Conservation (phyloP, 2,329 filamentous ascomycete species). For the Cladosporium oxysporum region DNA sequence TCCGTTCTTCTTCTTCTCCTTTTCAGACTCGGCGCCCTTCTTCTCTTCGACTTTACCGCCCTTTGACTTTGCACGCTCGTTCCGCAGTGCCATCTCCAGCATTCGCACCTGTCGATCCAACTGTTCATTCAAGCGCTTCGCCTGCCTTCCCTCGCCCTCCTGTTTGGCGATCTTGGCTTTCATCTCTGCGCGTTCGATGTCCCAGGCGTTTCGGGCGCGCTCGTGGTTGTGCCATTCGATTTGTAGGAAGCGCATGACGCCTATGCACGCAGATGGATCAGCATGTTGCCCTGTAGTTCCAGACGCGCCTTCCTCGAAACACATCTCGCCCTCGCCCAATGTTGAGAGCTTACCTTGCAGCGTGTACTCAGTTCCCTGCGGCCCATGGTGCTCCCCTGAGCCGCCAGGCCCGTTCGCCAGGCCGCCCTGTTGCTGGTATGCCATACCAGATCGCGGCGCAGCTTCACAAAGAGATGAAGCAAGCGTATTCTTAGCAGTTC, state of each 20-base stretch:
- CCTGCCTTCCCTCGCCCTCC: constrained; percentile 84
- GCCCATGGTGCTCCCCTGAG: constrained; percentile 49
- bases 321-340: background rate
- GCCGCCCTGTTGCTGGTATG: constrained; percentile 69
- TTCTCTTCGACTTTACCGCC: constrained; percentile 39
- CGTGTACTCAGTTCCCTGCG: constrained; percentile 70
- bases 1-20: constrained; percentile 23
- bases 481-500: constrained; percentile 2
- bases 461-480: background rate
- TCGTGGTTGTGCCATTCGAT: constrained; percentile 99
- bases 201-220: constrained; percentile 96
- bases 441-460: constrained; percentile 51
- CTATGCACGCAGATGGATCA: constrained; percentile 48
- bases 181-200: constrained; percentile 99
- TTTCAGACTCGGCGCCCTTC: constrained; percentile 21
- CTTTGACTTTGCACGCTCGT: constrained; percentile 67
- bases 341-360: constrained; percentile 58
- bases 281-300: constrained; percentile 10
- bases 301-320: background rate
- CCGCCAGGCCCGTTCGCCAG: constrained; percentile 59
- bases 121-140: constrained; percentile 84
- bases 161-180: constrained; percentile 93
- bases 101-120: constrained; percentile 88
- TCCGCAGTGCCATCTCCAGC: constrained; percentile 83
- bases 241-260: constrained; percentile 98